Evolutionary conservation across 1,139 yeast genomes (phyloP).

Genomic region (Pichia norvegensis): DNA sequence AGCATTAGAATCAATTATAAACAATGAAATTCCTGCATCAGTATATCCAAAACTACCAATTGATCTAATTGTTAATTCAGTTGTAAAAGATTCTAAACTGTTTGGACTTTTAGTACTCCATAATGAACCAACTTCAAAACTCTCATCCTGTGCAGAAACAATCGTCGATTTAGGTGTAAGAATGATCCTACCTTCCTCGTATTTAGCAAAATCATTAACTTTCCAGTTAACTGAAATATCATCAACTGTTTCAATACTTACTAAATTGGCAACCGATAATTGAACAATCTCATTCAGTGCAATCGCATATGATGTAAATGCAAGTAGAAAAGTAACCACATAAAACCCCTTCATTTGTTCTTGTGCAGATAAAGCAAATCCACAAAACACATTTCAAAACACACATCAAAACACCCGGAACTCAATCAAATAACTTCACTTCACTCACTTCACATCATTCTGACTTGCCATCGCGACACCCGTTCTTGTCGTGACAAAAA

Average conservation of each 20-base stretch:
- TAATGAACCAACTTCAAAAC: conserved; percentile 36
- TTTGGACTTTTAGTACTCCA: conserved; percentile 36
- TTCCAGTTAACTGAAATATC: conserved; percentile 29
- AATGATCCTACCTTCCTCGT: conserved; percentile 37
- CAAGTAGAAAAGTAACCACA: not conserved
- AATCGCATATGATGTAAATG: not conserved
- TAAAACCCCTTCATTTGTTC: not conserved
- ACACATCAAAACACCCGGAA: too few species aligned
- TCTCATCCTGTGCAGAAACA: conserved; percentile 15
- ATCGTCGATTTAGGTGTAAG: conserved; percentile 35
- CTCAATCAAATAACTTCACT: too few species aligned
- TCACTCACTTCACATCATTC: too few species aligned
- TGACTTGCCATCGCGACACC: too few species aligned
- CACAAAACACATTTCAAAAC: too few species aligned
- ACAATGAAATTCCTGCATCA: conserved; percentile 45
- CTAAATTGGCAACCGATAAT: conserved; percentile 34
- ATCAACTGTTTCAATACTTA: conserved; percentile 21
- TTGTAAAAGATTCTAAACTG: conserved; percentile 42
- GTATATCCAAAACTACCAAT: conserved; percentile 39
- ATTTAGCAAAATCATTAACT: conserved; percentile 27
- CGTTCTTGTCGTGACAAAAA: too few species aligned
- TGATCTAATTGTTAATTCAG: conserved; percentile 56
- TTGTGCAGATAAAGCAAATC: not conserved
- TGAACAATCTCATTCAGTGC: conserved; percentile 19
- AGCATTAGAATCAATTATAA: conserved; percentile 33